Evolutionary conservation across 2,329 filamentous ascomycete genomes (phyloP).

Genomic region (Penicillium hesseltinei): DNA sequence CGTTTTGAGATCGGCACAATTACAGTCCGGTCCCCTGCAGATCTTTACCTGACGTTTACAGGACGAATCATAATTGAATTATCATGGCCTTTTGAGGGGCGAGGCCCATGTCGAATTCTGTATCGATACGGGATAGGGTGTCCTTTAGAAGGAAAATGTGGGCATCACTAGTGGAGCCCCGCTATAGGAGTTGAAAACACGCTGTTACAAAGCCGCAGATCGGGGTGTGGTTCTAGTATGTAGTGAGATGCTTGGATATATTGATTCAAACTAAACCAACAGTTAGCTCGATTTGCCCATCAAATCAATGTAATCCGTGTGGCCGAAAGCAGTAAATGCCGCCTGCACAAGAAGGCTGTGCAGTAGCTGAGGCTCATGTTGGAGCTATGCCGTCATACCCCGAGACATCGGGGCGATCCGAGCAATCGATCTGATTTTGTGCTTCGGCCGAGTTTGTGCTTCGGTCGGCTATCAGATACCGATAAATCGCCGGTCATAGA

Average conservation of each 20-base stretch:
- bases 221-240: neutral
- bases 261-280: neutral
- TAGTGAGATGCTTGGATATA: neutral
- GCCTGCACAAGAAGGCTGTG: neutral
- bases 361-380: slow-evolving; percentile 17
- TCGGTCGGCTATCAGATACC: neutral
- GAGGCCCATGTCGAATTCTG: slow-evolving; percentile 12
- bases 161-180: slow-evolving; percentile 8
- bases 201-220: neutral
- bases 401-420: slow-evolving; percentile 15
- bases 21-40: slow-evolving; percentile 22
- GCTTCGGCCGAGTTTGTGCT: neutral
- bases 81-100: slow-evolving; percentile 3
- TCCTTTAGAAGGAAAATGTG: slow-evolving; percentile 10
- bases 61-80: slow-evolving; percentile 16
- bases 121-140: slow-evolving; percentile 7
- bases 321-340: neutral
- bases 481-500: neutral
- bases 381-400: slow-evolving; percentile 21
- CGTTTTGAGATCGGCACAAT: slow-evolving; percentile 17
- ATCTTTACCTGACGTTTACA: slow-evolving; percentile 22
- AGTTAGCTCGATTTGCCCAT: neutral
- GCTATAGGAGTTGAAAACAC: slow-evolving; percentile 3
- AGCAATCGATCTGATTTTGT: slow-evolving; percentile 11
- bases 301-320: neutral